Base-by-base conservation (phyloP, 768 basidiomycete genomes). In the Gautieria morchelliformis region DNA sequence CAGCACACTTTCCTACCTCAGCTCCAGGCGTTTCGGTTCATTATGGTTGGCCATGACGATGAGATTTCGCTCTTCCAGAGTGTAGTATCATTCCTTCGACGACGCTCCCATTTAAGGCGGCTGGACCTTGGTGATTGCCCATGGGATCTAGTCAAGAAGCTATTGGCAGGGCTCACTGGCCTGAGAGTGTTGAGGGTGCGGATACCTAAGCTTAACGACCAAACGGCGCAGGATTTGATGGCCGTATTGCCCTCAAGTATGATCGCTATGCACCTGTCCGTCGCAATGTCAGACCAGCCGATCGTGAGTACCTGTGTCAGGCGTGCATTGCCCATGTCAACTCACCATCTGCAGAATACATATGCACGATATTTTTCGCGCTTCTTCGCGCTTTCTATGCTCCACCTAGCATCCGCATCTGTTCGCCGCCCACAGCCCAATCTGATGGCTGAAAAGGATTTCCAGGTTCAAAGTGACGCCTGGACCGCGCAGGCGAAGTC, bases 91-190 rank as follows among this genome's bases (percentile, higher is more conserved):
- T 83, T 85, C 63, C 65, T 85, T 22, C 72, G 74, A 19, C 67
- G 72, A 37, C 71, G 84, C 30, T 69, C 69, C 58, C 72, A 69
- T 48, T 67, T 85, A 33, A 66, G 83, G 41, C 69, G 80, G 42
- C 71, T 86, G 33, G 84, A 85, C 67, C 70, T 86, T 35, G 83
- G 84, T 2, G 74, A 69, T 57, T 87, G 84, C 64, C 84, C 84
- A 2, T 84, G 80, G 80, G 83, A 84, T 27, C 69, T 85, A 22
- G 77, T 80, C 14, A 68, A 71, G 11, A 68, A 68, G 11, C 68
- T 85, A 30, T 68, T 85, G 5, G 80, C 81, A 0, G 76, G 76
- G 24, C 71, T 85, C 22, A 67, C 63, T 1, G 73, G 74, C 33
- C 67, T 87, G 56, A 71, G 82, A 8, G 82, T 81, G 10, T 66